Conservation (phyloP, 441 rosid species). For the Syzygium syzygioides region DNA sequence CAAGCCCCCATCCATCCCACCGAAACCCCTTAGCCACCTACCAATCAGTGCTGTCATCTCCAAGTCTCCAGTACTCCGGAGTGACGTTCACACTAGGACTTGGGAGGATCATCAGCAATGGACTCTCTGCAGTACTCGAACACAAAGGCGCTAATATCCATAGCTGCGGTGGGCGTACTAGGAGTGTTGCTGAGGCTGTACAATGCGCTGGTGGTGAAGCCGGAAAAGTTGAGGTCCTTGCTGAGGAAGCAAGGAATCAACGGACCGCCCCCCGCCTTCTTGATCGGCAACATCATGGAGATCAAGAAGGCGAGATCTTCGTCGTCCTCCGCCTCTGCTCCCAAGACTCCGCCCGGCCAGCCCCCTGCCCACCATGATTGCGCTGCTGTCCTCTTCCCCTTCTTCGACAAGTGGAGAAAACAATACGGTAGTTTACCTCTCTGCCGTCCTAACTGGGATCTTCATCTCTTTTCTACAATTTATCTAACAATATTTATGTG, state of each 20-base stretch:
- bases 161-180: neutral
- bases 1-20: neutral
- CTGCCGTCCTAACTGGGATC: neutral
- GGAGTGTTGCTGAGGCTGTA: slow-evolving; percentile 10
- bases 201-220: slow-evolving; percentile 18
- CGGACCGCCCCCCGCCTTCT: slow-evolving; percentile 28
- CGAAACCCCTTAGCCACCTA: neutral
- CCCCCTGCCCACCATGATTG: slow-evolving; percentile 22
- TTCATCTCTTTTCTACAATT: neutral
- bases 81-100: neutral
- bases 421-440: slow-evolving; percentile 19
- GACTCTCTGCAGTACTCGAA: neutral
- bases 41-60: neutral
- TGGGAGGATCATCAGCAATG: neutral
- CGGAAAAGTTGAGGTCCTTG: slow-evolving; percentile 18
- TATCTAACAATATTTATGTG: neutral
- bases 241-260: slow-evolving; percentile 32
- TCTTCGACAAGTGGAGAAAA: slow-evolving; percentile 34
- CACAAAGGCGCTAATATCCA: neutral
- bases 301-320: slow-evolving; percentile 14
- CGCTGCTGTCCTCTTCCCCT: slow-evolving; percentile 29
- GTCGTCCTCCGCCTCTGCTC: neutral
- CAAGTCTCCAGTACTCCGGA: neutral
- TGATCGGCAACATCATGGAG: slow-evolving; percentile 37
- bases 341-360: neutral